Conservation (phyloP, 352 stramenopile genomes). For the Globisporangium splendens region DNA sequence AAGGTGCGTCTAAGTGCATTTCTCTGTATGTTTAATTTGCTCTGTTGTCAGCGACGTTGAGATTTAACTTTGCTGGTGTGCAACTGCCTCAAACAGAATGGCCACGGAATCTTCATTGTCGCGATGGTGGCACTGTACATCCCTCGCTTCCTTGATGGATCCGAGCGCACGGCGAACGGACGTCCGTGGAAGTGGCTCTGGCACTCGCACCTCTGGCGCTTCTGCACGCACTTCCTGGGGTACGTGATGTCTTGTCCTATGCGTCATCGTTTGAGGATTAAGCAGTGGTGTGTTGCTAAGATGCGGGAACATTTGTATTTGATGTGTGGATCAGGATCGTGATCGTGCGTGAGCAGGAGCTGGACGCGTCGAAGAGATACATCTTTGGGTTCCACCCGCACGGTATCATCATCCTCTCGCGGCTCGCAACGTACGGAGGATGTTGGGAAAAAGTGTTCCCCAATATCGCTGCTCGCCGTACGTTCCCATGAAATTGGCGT, state of each 20-base stretch:
- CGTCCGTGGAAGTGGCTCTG: constrained; percentile 36
- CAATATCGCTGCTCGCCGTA: constrained; percentile 43
- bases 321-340: constrained; percentile 26
- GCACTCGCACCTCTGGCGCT: constrained; percentile 29
- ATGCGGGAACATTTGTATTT: background rate
- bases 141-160: constrained; percentile 34
- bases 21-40: too few species aligned
- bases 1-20: constrained; percentile 14
- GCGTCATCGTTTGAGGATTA: too few species aligned
- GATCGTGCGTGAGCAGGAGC: constrained; percentile 36
- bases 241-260: too few species aligned
- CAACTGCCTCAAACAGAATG: constrained; percentile 22
- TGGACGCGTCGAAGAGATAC: constrained; percentile 20
- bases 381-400: constrained; percentile 48
- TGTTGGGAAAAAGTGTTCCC: constrained; percentile 34
- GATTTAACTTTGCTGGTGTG: background rate
- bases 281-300: background rate
- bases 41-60: too few species aligned
- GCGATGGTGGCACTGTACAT: constrained; percentile 56
- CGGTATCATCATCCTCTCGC: constrained; percentile 41
- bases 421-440: constrained; percentile 32
- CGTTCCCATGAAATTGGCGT: background rate
- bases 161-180: constrained; percentile 27
- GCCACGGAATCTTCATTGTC: constrained; percentile 49
- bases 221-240: constrained; percentile 43